Base-by-base conservation (phyloP, 2,329 filamentous ascomycete genomes). In the Metarhizium guizhouense region DNA sequence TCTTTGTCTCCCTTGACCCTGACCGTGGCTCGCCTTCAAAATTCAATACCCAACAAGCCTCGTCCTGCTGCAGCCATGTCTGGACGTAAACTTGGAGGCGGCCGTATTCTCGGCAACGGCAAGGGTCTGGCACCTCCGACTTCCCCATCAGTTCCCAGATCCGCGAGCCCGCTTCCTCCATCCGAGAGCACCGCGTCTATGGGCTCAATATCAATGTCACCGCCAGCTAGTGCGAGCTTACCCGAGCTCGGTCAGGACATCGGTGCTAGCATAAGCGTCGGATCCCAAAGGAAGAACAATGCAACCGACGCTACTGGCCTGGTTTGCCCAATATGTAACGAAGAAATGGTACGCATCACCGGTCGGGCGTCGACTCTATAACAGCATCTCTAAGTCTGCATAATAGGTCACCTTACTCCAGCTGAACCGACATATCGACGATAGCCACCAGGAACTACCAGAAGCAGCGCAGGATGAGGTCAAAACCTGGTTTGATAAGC, bases 281-380 rank as follows among this genome's bases (percentile, higher is more conserved):
- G 74, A 25, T 72, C 73, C 10, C 75, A 78, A 18, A 76, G 79
- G 53, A 77, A 79, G 76, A 58, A 78, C 79, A 60, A 77, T 74
- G 51, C 79, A 13, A 60, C 65, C 8, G 63, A 68, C 58, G 57
- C 83, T 53, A 82, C 82, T 61, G 82, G 82, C 70, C 83, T 99
- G 57, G 84, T 93, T 55, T 99, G 94, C 70, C 94, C 94, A n/a
- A 99, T 99, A 68, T 99, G 94, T 72, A 91, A 86, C 63, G 95
- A 97, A 74, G 92, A 96, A 72, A 99, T 99, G 94, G 91, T 94
- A 75, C 60, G 74, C 65, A 29, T 8, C 32, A 42, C 47, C n/a
- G 14, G 20, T 5, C 16, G 14, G 36, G 40, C 32, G 13, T 2
- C 13, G 29, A 32, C 1, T 38, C 2, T 20, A 16, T 32, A 14